phyloP scores from a whole-genome alignment of 495 filamentous ascomycete genomes.

The Pseudevernia furfuracea region DNA sequence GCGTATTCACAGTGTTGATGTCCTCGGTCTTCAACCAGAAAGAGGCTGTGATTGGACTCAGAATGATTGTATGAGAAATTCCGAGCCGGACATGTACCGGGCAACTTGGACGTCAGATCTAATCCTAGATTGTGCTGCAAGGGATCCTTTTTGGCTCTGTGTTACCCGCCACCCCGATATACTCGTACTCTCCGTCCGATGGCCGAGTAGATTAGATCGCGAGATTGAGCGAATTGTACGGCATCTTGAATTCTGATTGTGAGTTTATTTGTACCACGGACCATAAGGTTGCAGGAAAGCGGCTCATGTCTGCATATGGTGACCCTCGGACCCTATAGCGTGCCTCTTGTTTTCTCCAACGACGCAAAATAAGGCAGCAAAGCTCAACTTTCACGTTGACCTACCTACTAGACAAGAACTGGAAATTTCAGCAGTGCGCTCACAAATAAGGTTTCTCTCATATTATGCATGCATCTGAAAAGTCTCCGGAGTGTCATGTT shows the following conservation, averaged over 20 bases:
- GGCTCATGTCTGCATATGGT: neutral
- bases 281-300: neutral
- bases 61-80: neutral
- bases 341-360: neutral
- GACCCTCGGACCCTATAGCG: neutral
- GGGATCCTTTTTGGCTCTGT: neutral
- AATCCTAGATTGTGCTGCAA: neutral
- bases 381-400: neutral
- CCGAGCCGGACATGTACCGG: neutral
- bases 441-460: neutral
- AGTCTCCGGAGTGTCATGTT: neutral
- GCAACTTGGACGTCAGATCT: neutral
- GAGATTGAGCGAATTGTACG: neutral
- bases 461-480: constrained; percentile 12
- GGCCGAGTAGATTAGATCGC: neutral
- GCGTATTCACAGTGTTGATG: neutral
- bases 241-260: neutral
- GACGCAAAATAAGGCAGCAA: neutral
- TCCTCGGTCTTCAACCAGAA: neutral
- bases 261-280: neutral
- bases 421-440: neutral
- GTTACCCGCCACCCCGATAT: neutral
- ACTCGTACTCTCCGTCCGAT: neutral
- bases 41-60: neutral
- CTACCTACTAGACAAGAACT: neutral